Evolutionary conservation across 2,329 filamentous ascomycete genomes (phyloP), one percentile per base, ranked within the genome.

Genomic region (Colletotrichum sp.): DNA sequence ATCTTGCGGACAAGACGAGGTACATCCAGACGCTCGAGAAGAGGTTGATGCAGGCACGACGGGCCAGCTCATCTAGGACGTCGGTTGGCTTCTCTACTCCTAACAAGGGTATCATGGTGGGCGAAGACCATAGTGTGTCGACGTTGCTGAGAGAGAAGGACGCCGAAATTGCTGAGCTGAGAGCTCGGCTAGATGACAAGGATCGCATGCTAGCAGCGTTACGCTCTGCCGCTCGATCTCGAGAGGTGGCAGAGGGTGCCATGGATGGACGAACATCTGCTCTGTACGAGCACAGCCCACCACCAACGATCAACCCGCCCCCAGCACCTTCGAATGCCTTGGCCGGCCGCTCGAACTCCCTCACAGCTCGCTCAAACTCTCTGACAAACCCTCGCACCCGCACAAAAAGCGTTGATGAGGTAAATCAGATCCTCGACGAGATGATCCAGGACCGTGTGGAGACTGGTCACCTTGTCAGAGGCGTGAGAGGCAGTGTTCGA

Each of bases 1-100:
- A 99, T 83, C 90, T 99, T 62, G 92, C 91, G n/a, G 97, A 99
- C 85, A 98, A 98, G 87, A 98, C 97, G 80, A 94, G 97, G 36
- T 99, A 99, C 84, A 98, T 98, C 79, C 91, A 94, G 32, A 98
- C 97, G 0, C 86, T 99, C 15, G 97, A 99, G 86, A 97, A 97
- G 85, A 92, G 97, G 30, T 88, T 99, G 2, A 88, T 98, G 39
- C 97, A 99, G 82, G 97, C 97, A 48, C 91, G 97, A 55, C 91
- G 96, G 64, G 95, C 96, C 1, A 98, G 96, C 84, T 96, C 98
- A 70, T 96, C 95, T 9, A 93, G 96, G 22, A 92, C 96, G 13
- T 98, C 96, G 8, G 91, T 94, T 75, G 94, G 94, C 1, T 91
- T 96, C 77, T 89, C 89, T 70, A 89, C 87, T 2, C 86, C 88